phyloP scores from a whole-genome alignment of 345 rosid genomes.

The Lenwebbia sp. region DNA sequence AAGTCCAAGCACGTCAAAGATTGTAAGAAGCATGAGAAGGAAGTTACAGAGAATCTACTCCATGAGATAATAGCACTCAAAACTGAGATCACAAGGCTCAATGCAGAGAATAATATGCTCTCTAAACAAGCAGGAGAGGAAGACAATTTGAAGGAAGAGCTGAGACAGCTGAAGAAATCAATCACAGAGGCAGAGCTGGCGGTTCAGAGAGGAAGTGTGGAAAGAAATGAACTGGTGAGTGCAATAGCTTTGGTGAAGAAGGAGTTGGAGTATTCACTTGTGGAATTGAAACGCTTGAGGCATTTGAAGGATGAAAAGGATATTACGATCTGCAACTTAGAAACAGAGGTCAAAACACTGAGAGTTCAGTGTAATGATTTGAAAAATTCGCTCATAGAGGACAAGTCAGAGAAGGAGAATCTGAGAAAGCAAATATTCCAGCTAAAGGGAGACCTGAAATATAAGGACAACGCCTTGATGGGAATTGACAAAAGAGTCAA shows the following conservation, averaged over 20 bases:
- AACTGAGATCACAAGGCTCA: constrained; percentile 4
- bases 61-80: neutral
- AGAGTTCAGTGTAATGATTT: constrained; percentile 32
- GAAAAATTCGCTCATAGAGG: constrained; percentile 31
- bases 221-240: constrained; percentile 28
- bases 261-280: constrained; percentile 29
- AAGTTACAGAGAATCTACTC: constrained; percentile 9
- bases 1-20: constrained; percentile 39
- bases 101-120: constrained; percentile 4
- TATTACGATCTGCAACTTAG: constrained; percentile 13
- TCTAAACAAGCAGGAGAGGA: neutral
- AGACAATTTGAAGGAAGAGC: constrained; percentile 4
- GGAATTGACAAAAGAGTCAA: constrained; percentile 46
- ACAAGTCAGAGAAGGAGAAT: constrained; percentile 57
- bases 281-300: constrained; percentile 31
- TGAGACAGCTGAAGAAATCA: constrained; percentile 30
- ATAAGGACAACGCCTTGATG: constrained; percentile 40
- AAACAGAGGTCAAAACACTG: constrained; percentile 37
- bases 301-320: constrained; percentile 38
- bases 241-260: constrained; percentile 27
- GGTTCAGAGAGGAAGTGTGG: constrained; percentile 24
- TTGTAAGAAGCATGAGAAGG: constrained; percentile 42
- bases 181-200: constrained; percentile 28
- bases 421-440: constrained; percentile 43
- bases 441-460: constrained; percentile 56